Percentiles rank a stretch among this genome's conserved stretches.
These are phyloP conservation scores for Amaranthus palmeri DNA, from an alignment of 148 eudicot genomes.

Conservation along the genomic window DNA sequence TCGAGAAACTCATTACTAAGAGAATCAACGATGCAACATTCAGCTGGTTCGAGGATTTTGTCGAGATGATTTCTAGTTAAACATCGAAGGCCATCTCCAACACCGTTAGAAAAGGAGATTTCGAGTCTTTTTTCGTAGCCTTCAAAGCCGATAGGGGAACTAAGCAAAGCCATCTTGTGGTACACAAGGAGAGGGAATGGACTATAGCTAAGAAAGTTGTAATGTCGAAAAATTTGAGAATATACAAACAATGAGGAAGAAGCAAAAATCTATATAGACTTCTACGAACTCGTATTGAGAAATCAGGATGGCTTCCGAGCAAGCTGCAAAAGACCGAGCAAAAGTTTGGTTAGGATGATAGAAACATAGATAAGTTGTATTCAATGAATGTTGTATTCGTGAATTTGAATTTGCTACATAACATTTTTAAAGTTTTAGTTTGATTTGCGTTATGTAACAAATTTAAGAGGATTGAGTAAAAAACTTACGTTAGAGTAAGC, in stretches of 20 bases:
- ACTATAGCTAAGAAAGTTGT: not conserved
- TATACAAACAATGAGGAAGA: not conserved
- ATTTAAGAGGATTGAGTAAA: not conserved
- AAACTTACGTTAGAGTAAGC: slow-evolving; percentile 83
- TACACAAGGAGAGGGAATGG: slow-evolving; percentile 10
- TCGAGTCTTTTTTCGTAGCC: slow-evolving; percentile 78
- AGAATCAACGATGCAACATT: slow-evolving; percentile 64
- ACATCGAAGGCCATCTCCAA: slow-evolving; percentile 52
- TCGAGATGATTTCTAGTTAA: slow-evolving; percentile 51
- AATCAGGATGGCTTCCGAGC: slow-evolving; percentile 66
- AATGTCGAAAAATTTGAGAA: not conserved
- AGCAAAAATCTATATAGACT: not conserved
- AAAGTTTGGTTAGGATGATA: not conserved
- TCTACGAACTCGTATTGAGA: not conserved
- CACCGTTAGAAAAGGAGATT: slow-evolving; percentile 43
- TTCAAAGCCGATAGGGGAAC: slow-evolving; percentile 66
- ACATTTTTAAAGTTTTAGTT: not conserved
- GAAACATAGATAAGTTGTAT: no score
- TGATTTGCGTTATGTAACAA: not conserved
- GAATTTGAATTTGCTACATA: no score
- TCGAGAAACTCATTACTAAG: slow-evolving; percentile 51
- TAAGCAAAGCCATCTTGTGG: slow-evolving; percentile 40
- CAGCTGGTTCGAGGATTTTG: slow-evolving; percentile 52
- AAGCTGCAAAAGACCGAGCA: slow-evolving; percentile 40
- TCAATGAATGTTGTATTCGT: no score